These are phyloP conservation scores for Eucalyptus shirleyi DNA, from an alignment of 345 rosid genomes.

Conservation along the genomic window DNA sequence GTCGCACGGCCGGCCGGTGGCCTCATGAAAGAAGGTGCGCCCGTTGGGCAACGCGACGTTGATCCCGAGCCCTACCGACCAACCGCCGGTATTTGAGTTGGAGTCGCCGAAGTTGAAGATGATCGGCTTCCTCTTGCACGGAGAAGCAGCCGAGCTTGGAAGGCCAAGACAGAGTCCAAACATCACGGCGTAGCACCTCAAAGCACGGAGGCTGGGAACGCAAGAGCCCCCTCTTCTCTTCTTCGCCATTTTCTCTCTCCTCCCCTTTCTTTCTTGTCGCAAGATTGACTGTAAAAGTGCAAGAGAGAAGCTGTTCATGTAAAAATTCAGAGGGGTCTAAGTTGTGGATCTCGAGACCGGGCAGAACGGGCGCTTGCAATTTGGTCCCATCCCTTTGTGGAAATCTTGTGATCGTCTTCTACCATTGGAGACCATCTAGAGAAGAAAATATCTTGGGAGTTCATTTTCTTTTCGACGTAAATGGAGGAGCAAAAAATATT, in stretches of 20 bases:
- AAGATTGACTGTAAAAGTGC: background rate
- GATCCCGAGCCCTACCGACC: constrained; percentile 17
- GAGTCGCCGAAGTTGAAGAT: constrained; percentile 42
- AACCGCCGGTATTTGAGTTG: constrained; percentile 43
- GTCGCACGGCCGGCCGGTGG: background rate
- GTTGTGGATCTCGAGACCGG: background rate
- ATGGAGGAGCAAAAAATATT: too few species aligned
- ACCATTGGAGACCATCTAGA: too few species aligned
- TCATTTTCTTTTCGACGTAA: too few species aligned
- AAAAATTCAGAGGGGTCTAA: background rate
- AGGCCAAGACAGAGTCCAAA: background rate
- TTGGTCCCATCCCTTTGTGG: background rate
- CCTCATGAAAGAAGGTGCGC: background rate
- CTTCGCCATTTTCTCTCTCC: background rate
- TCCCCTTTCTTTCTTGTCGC: background rate
- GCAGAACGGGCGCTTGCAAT: background rate
- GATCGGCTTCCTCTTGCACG: constrained; percentile 11
- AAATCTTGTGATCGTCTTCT: background rate
- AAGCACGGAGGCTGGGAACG: background rate
- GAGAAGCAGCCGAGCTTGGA: constrained; percentile 2
- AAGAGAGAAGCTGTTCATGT: background rate
- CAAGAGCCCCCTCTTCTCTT: background rate
- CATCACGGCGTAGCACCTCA: background rate
- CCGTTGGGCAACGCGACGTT: background rate
- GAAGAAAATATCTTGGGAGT: too few species aligned